Evolutionary conservation across 179 eudicot genomes (phyloP).

Genomic region (Beta corolliflora): DNA sequence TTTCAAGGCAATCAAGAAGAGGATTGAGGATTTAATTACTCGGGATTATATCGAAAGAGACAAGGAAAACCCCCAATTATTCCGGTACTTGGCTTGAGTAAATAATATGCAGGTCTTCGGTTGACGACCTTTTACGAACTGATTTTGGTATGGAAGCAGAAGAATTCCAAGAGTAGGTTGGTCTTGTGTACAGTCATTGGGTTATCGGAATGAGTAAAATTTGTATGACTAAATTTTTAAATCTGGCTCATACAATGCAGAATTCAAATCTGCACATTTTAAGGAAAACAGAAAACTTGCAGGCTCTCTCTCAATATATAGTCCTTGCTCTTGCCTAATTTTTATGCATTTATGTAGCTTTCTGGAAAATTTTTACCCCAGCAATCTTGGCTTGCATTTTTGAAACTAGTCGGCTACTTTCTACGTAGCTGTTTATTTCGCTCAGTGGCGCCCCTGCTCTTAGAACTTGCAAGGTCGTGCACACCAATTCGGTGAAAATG

Average conservation of each 20-base stretch:
- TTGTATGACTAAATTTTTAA: neutral
- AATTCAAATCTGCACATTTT: neutral
- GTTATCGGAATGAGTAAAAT: neutral
- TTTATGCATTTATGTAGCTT: neutral
- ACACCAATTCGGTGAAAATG: no score
- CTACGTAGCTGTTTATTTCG: neutral
- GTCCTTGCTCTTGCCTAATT: neutral
- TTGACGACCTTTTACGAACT: neutral
- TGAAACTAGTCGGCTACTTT: neutral
- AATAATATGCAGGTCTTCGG: neutral
- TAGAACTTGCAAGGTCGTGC: no score
- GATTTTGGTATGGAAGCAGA: neutral
- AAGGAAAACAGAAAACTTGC: neutral
- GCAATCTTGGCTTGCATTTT: neutral
- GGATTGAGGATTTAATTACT: slow-evolving; percentile 80
- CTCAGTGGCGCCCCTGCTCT: neutral
- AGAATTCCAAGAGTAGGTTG: neutral
- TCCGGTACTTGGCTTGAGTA: slow-evolving; percentile 65
- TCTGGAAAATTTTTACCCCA: neutral
- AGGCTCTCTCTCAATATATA: neutral
- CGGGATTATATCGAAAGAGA: slow-evolving; percentile 89
- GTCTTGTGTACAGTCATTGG: slow-evolving; percentile 20
- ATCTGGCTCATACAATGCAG: neutral
- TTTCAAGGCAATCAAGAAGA: slow-evolving; percentile 52
- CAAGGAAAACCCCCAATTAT: slow-evolving; percentile 60